These are phyloP conservation scores for Rhizomucor pusillus DNA, from an alignment of 371 early-diverging fungal species.

Conservation along the genomic window DNA sequence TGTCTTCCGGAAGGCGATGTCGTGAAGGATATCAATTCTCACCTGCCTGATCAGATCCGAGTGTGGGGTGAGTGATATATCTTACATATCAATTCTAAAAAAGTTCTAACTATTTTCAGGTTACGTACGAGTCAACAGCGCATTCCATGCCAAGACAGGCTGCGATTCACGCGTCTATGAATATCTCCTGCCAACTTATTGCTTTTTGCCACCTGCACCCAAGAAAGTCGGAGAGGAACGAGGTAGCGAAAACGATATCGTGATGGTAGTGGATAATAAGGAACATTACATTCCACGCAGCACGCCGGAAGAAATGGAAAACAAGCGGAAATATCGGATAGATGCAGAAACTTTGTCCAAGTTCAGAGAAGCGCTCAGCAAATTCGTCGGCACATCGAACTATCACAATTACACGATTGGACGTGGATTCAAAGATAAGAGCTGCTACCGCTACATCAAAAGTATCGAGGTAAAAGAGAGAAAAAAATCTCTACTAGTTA, in stretches of 20 bases:
- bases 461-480: conserved; percentile 57
- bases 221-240: conserved; percentile 22
- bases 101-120: conserved; percentile 29
- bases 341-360: conserved; percentile 53
- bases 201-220: conserved; percentile 55
- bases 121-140: conserved; percentile 67
- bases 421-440: conserved; percentile 71
- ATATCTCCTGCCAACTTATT: conserved; percentile 96
- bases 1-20: conserved; percentile 56
- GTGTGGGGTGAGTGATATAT: conserved; percentile 68
- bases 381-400: conserved; percentile 91
- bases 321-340: conserved; percentile 63
- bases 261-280: conserved; percentile 23
- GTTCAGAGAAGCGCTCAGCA: conserved; percentile 66
- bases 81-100: not conserved
- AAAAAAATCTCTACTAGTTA: no score
- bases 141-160: conserved; percentile 90
- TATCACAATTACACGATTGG: conserved; percentile 97
- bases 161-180: conserved; percentile 97
- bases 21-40: conserved; percentile 70
- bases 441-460: conserved; percentile 81
- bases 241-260: conserved; percentile 17
- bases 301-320: conserved; percentile 53
- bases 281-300: conserved; percentile 26
- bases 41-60: conserved; percentile 79